Percentiles rank a stretch among this genome's conserved stretches.
Conservation (phyloP, 306 rosid genomes). For the Ceratonia siliqua region DNA sequence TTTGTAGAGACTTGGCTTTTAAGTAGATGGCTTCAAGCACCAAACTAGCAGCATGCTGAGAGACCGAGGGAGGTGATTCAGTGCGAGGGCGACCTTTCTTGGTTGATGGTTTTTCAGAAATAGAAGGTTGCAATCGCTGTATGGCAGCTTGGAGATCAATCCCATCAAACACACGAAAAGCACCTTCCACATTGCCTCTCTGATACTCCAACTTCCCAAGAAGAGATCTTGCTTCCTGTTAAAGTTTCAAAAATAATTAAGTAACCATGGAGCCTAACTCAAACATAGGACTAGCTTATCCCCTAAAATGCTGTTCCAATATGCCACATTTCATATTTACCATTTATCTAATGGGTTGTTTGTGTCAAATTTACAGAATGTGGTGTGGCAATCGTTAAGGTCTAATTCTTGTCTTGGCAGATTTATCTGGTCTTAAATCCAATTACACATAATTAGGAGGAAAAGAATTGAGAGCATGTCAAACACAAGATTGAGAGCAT, state of each 20-base stretch:
- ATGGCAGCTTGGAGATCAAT: constrained; percentile 97
- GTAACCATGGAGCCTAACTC: constrained; percentile 3
- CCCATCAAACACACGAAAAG: constrained; percentile 95
- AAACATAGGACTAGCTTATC: constrained; percentile 2
- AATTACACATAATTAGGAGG: too few species aligned
- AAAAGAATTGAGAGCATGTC: too few species aligned
- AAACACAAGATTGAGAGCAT: too few species aligned
- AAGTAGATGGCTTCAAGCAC: constrained; percentile 98
- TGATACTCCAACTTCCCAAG: constrained; percentile 99
- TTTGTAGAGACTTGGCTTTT: constrained; percentile 93
- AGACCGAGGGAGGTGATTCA: constrained; percentile 70
- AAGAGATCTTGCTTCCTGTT: constrained; percentile 98
- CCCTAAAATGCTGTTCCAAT: background rate
- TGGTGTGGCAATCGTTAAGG: background rate
- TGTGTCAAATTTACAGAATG: constrained; percentile 1
- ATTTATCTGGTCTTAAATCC: constrained; percentile 6
- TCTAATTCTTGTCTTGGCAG: constrained; percentile 12
- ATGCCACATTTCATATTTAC: background rate
- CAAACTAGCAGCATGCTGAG: constrained; percentile 95
- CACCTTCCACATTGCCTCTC: constrained; percentile 96
- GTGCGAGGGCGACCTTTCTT: constrained; percentile 66
- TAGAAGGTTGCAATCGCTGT: constrained; percentile 76
- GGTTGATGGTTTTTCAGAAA: constrained; percentile 59
- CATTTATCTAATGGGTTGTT: background rate
- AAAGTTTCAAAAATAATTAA: constrained; percentile 16